phyloP scores from a whole-genome alignment of 2,329 filamentous ascomycete genomes.

The Botrytis paeoniae region DNA sequence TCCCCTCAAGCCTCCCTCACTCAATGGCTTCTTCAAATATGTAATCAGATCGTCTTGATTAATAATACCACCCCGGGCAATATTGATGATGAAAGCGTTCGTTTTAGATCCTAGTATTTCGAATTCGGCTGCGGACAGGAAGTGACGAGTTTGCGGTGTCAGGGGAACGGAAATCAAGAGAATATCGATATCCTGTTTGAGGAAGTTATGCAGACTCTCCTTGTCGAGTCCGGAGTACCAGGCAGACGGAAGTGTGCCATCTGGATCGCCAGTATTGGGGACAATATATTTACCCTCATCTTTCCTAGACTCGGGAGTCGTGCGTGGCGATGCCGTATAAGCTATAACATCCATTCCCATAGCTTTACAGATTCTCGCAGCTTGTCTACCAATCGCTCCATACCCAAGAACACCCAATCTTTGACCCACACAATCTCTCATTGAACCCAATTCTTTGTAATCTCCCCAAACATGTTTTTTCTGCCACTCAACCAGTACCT shows the following conservation, averaged over 20 bases:
- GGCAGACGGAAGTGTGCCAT: conserved; percentile 38
- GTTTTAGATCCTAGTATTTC: conserved; percentile 36
- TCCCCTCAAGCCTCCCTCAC: conserved; percentile 51
- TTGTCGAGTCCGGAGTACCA: conserved; percentile 41
- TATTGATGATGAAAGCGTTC: conserved; percentile 59
- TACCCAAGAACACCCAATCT: conserved; percentile 50
- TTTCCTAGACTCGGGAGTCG: conserved; percentile 53
- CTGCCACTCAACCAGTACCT: conserved; percentile 54
- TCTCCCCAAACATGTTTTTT: conserved; percentile 53
- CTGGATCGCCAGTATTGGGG: conserved; percentile 51
- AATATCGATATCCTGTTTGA: conserved; percentile 40
- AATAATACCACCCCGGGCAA: conserved; percentile 60
- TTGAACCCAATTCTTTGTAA: conserved; percentile 34
- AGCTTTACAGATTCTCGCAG: conserved; percentile 50
- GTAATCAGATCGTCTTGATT: conserved; percentile 57
- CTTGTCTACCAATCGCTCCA: conserved; percentile 42
- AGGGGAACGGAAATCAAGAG: conserved; percentile 41
- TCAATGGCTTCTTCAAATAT: conserved; percentile 43
- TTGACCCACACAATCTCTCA: conserved; percentile 56
- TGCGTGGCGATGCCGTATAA: conserved; percentile 59
- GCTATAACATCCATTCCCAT: conserved; percentile 63
- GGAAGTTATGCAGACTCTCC: conserved; percentile 37
- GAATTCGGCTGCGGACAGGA: conserved; percentile 44
- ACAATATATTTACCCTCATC: conserved; percentile 59
- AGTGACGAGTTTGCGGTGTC: conserved; percentile 38